Conservation (phyloP, 2,329 filamentous ascomycete genomes). For the Huntiella bhutanensis region DNA sequence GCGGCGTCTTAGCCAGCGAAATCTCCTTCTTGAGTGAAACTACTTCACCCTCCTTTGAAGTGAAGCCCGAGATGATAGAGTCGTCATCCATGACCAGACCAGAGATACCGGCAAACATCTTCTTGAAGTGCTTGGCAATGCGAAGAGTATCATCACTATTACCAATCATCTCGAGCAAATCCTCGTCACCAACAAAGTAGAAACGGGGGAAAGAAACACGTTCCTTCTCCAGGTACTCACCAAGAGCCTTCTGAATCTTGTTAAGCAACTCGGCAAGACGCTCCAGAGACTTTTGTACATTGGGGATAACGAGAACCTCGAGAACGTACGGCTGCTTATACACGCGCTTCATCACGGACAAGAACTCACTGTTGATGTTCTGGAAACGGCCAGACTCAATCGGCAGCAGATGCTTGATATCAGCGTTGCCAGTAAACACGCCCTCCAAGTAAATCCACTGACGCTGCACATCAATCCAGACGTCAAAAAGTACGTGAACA, state of each 20-base stretch:
- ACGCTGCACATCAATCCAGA: conserved; percentile 99
- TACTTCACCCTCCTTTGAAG: conserved; percentile 84
- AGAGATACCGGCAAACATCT: conserved; percentile 97
- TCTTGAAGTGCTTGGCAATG: conserved; percentile 96
- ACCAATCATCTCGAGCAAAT: conserved; percentile 95
- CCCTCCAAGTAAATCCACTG: conserved; percentile 99
- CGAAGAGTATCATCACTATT: conserved; percentile 96
- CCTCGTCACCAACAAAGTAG: conserved; percentile 98
- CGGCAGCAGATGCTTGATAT: conserved; percentile 94
- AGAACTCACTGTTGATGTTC: conserved; percentile 98
- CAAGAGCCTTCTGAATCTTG: conserved; percentile 97
- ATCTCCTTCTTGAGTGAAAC: conserved; percentile 81
- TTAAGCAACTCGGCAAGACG: conserved; percentile 89
- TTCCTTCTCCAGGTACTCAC: conserved; percentile 96
- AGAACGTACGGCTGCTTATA: conserved; percentile 91
- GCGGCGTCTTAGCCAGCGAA: conserved; percentile 77
- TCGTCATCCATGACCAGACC: conserved; percentile 85
- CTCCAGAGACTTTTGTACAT: conserved; percentile 89
- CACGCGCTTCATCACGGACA: conserved; percentile 98
- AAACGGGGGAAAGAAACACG: conserved; percentile 94
- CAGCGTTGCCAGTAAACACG: conserved; percentile 94
- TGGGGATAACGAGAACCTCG: conserved; percentile 87
- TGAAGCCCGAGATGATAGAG: conserved; percentile 73
- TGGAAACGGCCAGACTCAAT: conserved; percentile 94
- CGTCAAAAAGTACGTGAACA: conserved; percentile 92